phyloP scores from a whole-genome alignment of 495 filamentous ascomycete species.

The Aspergillus sparsus region DNA sequence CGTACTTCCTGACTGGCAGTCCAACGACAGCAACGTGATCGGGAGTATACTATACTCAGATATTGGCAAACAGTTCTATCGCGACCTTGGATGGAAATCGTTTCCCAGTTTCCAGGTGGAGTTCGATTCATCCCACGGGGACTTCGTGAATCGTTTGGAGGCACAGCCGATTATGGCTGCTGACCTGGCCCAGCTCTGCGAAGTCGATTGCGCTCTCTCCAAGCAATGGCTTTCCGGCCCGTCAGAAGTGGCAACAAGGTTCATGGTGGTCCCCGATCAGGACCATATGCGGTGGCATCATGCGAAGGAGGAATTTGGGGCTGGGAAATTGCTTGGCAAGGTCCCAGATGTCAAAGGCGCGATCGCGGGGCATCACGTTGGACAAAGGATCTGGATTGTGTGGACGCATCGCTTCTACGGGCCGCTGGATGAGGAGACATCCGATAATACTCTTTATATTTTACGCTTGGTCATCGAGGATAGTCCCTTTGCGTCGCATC shows the following conservation, averaged over 20 bases:
- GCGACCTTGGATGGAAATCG: neutral
- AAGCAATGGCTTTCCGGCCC: neutral
- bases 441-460: constrained; percentile 8
- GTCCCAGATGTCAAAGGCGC: neutral
- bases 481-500: neutral
- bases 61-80: constrained; percentile 1
- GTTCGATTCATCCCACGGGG: neutral
- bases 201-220: neutral
- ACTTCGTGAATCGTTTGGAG: too few species aligned
- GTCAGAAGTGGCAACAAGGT: neutral
- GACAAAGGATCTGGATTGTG: constrained; percentile 8
- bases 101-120: constrained; percentile 2
- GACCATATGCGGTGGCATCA: constrained; percentile 15
- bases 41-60: constrained; percentile 13
- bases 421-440: neutral
- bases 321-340: neutral
- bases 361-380: neutral
- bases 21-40: neutral
- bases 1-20: constrained; percentile 1
- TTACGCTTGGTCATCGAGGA: constrained; percentile 8
- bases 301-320: constrained; percentile 12
- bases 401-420: constrained; percentile 10
- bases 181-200: neutral
- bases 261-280: constrained; percentile 3
- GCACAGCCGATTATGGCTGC: neutral